Percentiles rank a stretch among this genome's conserved stretches.
Evolutionary conservation across 2,329 filamentous ascomycete genomes (phyloP).

Genomic region (Penicillium decumbens): DNA sequence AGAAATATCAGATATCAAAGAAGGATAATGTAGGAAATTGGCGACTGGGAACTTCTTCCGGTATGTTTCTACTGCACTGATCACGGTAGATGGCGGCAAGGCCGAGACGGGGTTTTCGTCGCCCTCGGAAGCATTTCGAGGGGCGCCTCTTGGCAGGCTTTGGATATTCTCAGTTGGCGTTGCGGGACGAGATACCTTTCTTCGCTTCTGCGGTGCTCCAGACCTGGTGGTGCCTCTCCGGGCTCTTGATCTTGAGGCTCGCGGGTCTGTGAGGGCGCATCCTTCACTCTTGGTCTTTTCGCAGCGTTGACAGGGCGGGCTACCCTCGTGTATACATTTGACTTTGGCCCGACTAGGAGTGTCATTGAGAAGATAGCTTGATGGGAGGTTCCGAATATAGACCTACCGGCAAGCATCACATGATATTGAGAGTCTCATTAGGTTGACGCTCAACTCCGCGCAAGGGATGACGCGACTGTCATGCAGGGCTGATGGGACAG

Average conservation of each 20-base stretch:
- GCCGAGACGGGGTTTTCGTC: slow-evolving; percentile 19
- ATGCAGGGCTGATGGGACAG: neutral
- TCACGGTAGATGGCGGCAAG: slow-evolving; percentile 27
- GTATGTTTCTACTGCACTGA: slow-evolving; percentile 35
- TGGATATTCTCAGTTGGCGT: neutral
- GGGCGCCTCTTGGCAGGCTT: neutral
- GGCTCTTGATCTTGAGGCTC: slow-evolving; percentile 16
- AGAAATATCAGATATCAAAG: slow-evolving; percentile 34
- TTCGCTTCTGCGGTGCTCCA: slow-evolving; percentile 16
- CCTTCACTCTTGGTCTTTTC: slow-evolving; percentile 19
- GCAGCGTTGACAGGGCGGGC: slow-evolving; percentile 33
- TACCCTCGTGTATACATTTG: slow-evolving; percentile 35
- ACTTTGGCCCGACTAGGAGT: slow-evolving; percentile 33
- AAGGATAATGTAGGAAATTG: slow-evolving; percentile 38
- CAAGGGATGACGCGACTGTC: neutral
- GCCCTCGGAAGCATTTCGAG: slow-evolving; percentile 5
- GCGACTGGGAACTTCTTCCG: slow-evolving; percentile 37
- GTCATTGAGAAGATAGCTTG: neutral
- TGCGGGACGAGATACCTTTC: slow-evolving; percentile 6
- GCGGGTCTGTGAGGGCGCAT: slow-evolving; percentile 32
- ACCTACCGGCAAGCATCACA: slow-evolving; percentile 34
- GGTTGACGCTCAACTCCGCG: neutral
- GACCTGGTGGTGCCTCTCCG: slow-evolving; percentile 1
- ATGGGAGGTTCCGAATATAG: neutral
- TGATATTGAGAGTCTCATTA: slow-evolving; percentile 36